Evolutionary conservation across 2,329 filamentous ascomycete species (phyloP).

Genomic region (Akanthomyces uredinophilus): DNA sequence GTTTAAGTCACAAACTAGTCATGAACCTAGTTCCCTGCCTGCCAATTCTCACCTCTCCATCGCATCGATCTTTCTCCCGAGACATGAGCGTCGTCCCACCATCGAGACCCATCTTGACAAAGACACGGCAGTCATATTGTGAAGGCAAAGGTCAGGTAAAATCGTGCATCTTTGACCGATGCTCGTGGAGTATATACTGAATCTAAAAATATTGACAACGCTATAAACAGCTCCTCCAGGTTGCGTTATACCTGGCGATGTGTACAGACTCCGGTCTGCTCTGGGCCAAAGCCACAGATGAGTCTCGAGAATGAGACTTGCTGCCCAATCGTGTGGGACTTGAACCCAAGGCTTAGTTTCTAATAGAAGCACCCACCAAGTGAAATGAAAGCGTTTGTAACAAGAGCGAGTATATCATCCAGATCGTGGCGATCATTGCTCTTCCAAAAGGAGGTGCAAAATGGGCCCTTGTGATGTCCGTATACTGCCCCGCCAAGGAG

Average conservation of each 20-base stretch:
- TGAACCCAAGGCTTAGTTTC: too few relatives aligned
- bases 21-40: neutral
- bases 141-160: neutral
- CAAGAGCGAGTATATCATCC: neutral
- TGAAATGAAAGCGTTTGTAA: neutral
- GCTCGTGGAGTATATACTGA: neutral
- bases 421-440: too few relatives aligned
- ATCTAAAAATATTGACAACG: neutral
- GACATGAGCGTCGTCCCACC: neutral
- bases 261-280: neutral
- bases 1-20: neutral
- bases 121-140: neutral
- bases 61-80: constrained; percentile 7
- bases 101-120: neutral
- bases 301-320: neutral
- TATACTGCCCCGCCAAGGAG: too few relatives aligned
- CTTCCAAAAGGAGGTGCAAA: neutral
- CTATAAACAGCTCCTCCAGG: neutral
- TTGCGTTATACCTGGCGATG: neutral
- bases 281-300: neutral
- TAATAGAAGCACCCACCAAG: neutral
- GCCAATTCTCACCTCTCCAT: neutral
- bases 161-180: neutral
- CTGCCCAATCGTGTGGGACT: neutral
- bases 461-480: too few relatives aligned